phyloP scores from a whole-genome alignment of 345 rosid species.

The Geranium rotundifolium region DNA sequence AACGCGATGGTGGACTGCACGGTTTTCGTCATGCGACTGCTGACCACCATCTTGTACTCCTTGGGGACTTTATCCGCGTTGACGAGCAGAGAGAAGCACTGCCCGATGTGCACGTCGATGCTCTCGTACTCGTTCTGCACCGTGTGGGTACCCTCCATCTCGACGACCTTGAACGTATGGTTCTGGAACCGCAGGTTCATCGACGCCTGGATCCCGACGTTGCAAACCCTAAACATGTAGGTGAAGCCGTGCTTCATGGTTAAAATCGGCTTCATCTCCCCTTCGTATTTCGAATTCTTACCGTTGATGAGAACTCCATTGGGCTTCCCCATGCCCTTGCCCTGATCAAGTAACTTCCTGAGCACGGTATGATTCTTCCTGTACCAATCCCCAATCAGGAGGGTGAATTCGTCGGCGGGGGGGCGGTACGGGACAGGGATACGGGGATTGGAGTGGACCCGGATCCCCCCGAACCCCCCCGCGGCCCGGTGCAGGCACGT shows the following conservation, averaged over 20 bases:
- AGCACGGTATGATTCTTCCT: conserved; percentile 11
- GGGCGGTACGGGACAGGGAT: conserved; percentile 14
- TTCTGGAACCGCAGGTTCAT: conserved; percentile 24
- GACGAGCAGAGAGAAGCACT: too few relatives aligned
- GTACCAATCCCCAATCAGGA: conserved; percentile 71
- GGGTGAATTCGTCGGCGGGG: conserved; percentile 17
- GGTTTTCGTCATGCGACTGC: too few relatives aligned
- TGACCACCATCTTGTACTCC: too few relatives aligned
- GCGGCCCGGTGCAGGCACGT: conserved; percentile 12
- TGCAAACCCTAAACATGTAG: conserved; percentile 18
- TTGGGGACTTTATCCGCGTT: too few relatives aligned
- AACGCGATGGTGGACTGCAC: too few relatives aligned
- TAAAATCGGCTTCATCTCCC: conserved; percentile 13
- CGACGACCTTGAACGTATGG: conserved; percentile 21
- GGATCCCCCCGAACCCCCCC: conserved; percentile 15
- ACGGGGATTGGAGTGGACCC: conserved; percentile 9
- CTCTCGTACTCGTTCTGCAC: conserved; percentile 12
- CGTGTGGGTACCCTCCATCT: conserved; percentile 29
- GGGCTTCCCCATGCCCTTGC: conserved; percentile 9
- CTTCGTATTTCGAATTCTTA: conserved; percentile 9
- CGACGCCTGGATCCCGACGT: conserved; percentile 14
- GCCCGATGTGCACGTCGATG: too few relatives aligned
- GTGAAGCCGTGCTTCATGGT: conserved; percentile 21
- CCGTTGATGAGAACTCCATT: conserved; percentile 17
- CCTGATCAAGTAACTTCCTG: conserved; percentile 5